Evolutionary conservation across 2,329 filamentous ascomycete species (phyloP).

Genomic region (Penicillium paneum): DNA sequence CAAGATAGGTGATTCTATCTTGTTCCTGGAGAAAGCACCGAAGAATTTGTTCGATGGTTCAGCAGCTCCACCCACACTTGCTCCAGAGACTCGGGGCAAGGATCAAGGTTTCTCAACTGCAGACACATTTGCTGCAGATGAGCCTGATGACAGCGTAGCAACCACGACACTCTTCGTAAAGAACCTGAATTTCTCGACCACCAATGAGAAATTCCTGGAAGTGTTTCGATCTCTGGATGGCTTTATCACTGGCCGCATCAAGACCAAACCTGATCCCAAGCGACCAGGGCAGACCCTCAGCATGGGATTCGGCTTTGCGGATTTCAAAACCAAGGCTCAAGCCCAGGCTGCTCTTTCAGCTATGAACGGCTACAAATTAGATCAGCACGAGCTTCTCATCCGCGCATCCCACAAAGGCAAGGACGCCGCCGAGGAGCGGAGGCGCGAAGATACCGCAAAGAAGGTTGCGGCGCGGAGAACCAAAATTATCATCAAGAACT

Average conservation of each 20-base stretch:
- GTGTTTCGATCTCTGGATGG: constrained; percentile 79
- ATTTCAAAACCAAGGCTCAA: constrained; percentile 74
- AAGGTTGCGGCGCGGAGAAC: constrained; percentile 73
- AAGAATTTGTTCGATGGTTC: constrained; percentile 66
- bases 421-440: constrained; percentile 83
- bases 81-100: constrained; percentile 31
- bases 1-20: constrained; percentile 82
- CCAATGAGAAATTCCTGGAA: constrained; percentile 69
- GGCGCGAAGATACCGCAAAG: constrained; percentile 77
- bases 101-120: constrained; percentile 43
- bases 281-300: constrained; percentile 81
- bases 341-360: constrained; percentile 74
- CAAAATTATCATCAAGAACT: constrained; percentile 96
- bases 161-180: constrained; percentile 86
- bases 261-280: constrained; percentile 92
- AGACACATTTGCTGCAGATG: constrained; percentile 44
- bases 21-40: constrained; percentile 92
- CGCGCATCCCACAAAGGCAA: constrained; percentile 81
- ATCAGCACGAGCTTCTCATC: constrained; percentile 79
- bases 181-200: constrained; percentile 90
- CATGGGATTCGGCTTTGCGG: constrained; percentile 96
- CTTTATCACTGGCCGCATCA: constrained; percentile 84
- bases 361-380: constrained; percentile 89
- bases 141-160: constrained; percentile 46
- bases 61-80: constrained; percentile 31